Base-by-base conservation (phyloP, 345 rosid genomes). In the Heritiera littoralis region DNA sequence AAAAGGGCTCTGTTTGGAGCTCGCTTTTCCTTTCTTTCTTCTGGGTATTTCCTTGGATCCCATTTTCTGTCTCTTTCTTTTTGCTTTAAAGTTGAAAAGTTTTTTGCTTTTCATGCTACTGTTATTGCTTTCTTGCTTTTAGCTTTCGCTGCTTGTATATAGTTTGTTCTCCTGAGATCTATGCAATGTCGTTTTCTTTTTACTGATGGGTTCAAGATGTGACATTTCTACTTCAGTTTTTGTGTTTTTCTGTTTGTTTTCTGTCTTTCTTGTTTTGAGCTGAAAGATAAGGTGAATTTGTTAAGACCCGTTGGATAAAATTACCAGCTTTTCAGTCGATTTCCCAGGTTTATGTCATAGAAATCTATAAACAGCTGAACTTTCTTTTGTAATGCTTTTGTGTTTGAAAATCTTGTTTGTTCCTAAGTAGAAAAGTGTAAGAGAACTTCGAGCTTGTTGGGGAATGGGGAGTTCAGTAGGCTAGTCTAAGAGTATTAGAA, bases 21-120 rank as follows among this genome's bases (percentile, higher is more conserved):
- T 72, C 58, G 41, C 13, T 59, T 23, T 4, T 45, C 40, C 35
- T 28, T 58, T 3, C 18, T 20, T 60, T 72, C 64, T 68, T 72
- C 78, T 74, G 83, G 88, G 70, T 76, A 56, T 13, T 78, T 55
- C 18, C 45, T 75, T 77, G 35, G 71, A 74, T 66, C 74, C 66
- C 11, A 51, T 56, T 69, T 41, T 65, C 18, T n/a, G 5, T 59
- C 45, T 9, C 58, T 1, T 0, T 58, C 14, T 18, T 38, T 64
- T 74, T 23, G 43, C 69, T 71, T 59, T 40, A 11, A 52, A 52
- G 32, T 72, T 49, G 11, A 52, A 23, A 23, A 54, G 32, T 72
- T 72, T 18, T 35, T 9, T 9, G 63, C 63, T 35, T 15, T 52
- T 11, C 5, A 3, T 23, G 55, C 10, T 68, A 10, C 73, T 20